Evolutionary conservation across 2,329 filamentous ascomycete genomes (phyloP), one percentile per base, ranked within the genome.

Genomic region (Fusarium verrucosum): DNA sequence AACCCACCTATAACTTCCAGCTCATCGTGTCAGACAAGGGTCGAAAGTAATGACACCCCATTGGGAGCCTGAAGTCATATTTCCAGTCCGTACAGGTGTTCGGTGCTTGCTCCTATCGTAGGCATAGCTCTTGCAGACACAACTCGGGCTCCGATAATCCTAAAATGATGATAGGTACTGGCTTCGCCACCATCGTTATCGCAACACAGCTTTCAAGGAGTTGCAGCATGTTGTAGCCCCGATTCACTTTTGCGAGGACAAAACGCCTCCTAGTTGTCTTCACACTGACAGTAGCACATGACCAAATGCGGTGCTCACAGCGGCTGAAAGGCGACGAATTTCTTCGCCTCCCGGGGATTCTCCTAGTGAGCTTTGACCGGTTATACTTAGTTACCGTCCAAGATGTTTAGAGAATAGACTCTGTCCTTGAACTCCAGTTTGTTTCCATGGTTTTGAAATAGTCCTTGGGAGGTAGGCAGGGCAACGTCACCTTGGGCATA

Each of bases 91-190:
- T 17, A 22, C 32, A 43, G 37, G 16, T 22, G 33, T 49, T 42
- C 23, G 23, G 17, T 25, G 28, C 22, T 32, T 41, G n/a, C 25
- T 23, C 14, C 13, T 30, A 30, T 40, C 26, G 10, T 23, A 35
- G 23, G 25, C 37, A 46, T 7, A 30, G 45, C 28, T 41, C 23
- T 32, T 61, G 33, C 36, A 44, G 52, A 50, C 32, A 50, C 33
- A 28, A 28, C 32, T 45, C 30, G 62, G 28, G 35, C 25, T 49
- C 55, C 26, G 33, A 25, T 36, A 19, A 23, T 41, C 51, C 35
- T 54, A 25, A 43, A 46, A 26, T 23, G 51, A 36, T 58, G 35
- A 30, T 19, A 32, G 41, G 38, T 40, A 35, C 40, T 50, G 33
- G 36, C 10, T 30, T 65, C 17, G 46, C 47, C 38, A 50, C 26